Base-by-base conservation (phyloP, 1,139 yeast genomes). In the Yamadazyma atlantica region DNA sequence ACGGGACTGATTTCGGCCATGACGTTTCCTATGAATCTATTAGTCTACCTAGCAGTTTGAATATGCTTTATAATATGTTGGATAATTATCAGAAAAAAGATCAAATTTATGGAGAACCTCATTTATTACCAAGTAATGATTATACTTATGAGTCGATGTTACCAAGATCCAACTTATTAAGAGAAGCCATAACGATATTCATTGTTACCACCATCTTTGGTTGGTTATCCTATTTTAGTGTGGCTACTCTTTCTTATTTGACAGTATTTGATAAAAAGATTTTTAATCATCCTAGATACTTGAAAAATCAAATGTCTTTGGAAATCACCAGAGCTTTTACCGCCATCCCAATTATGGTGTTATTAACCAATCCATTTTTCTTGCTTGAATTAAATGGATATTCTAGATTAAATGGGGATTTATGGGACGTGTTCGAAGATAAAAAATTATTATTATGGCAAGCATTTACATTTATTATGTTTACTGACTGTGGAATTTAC, bases 231-330 rank as follows among this genome's bases (percentile, higher is more conserved):
- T 92, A 92, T 64, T 69, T 89, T 37, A 47, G 64, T n/a, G 85
- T 82, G 37, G 97, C 97, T 8, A 69, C 80, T 12, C 53, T 85
- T 24, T 82, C 95, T 11, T 92, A 86, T 59, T 49, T 72, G 33
- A 80, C 82, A 51, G 82, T 92, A 22, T 92, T 87, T 60, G 97
- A 92, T 64, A 83, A 81, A 55, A 81, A 82, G 42, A 86, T 89
- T 42, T 88, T 92, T 73, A 86, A 92, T 65, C 98, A 92, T 60
- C 98, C 98, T 42, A 79, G 96, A 60, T 92, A 87, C 64, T 76
- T 92, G 64, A 92, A 92, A 62, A 90, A 92, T 65, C 98, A 92
- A 66, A 80, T 92, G 75, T 64, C 75, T 6, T 66, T 87, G 60
- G 98, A 92, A 59, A 85, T 92, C 49, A 66, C 73, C 45, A 83